Evolutionary conservation across 305 asterid species (phyloP).

Genomic region (Solanum hybrid): DNA sequence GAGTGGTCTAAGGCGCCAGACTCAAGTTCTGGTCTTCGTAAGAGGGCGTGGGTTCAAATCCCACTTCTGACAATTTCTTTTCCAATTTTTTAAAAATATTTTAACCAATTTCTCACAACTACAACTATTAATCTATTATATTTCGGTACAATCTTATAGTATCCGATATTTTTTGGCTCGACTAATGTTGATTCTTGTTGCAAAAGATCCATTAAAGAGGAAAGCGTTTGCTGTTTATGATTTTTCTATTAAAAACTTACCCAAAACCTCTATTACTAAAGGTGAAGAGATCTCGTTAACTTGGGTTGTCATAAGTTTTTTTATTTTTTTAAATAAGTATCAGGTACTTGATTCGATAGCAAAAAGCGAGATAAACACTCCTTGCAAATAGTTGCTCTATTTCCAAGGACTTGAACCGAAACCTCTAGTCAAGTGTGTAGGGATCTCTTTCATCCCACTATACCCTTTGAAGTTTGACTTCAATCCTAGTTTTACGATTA

Average conservation of each 20-base stretch:
- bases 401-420: too few species aligned
- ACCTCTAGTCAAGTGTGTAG: too few species aligned
- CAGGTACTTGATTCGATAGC: too few species aligned
- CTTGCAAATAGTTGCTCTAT: too few species aligned
- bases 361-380: accelerated
- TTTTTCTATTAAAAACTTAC: not conserved
- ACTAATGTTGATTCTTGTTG: not conserved
- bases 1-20: conserved; percentile 47
- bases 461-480: too few species aligned
- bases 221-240: accelerated
- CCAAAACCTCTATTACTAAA: not conserved
- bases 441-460: too few species aligned
- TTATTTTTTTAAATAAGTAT: not conserved
- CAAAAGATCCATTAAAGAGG: not conserved
- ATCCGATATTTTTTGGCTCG: too few species aligned
- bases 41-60: not conserved
- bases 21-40: conserved; percentile 15
- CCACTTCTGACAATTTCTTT: not conserved
- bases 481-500: too few species aligned
- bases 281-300: not conserved
- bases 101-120: not conserved
- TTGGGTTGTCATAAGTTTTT: not conserved
- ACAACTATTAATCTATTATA: not conserved
- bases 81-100: too few species aligned
- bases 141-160: not conserved